Conservation (phyloP, 192 early-diverging fungal genomes). For the Gorgonomyces haynaldii region DNA sequence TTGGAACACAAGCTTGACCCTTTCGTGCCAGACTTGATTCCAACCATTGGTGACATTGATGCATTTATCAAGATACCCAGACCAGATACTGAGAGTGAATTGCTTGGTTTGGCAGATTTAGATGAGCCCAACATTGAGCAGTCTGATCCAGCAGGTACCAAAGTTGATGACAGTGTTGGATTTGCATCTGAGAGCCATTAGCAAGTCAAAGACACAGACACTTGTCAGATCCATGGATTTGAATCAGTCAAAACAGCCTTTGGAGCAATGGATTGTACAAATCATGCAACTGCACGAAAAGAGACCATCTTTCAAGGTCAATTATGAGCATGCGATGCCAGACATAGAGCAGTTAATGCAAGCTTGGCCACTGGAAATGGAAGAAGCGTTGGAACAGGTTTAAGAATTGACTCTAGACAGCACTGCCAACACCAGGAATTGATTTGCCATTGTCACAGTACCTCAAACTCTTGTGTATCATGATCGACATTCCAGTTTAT, state of each 20-base stretch:
- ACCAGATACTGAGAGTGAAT: conserved; percentile 35
- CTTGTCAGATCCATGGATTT: conserved; percentile 25
- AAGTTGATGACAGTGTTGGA: conserved; percentile 28
- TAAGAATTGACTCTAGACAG: conserved; percentile 14
- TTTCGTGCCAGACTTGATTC: conserved; percentile 51
- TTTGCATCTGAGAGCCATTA: conserved; percentile 37
- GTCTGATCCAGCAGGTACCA: conserved; percentile 38
- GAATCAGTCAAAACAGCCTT: conserved; percentile 12
- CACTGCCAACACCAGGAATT: conserved; percentile 33
- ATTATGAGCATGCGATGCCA: conserved; percentile 40
- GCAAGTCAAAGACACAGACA: conserved; percentile 25
- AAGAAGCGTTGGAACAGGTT: conserved; percentile 23
- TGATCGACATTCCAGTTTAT: conserved; percentile 44
- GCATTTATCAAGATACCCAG: conserved; percentile 56
- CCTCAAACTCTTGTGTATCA: conserved; percentile 23
- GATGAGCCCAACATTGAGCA: conserved; percentile 39
- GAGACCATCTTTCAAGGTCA: conserved; percentile 29
- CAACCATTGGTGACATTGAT: conserved; percentile 53
- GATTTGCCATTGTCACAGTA: conserved; percentile 36
- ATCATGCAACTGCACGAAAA: conserved; percentile 39
- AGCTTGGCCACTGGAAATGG: conserved; percentile 44
- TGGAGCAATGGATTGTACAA: conserved; percentile 45
- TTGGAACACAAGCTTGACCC: conserved; percentile 38
- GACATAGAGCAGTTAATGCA: conserved; percentile 53
- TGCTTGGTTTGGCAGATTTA: conserved; percentile 31